Evolutionary conservation across 169 alveolate species (phyloP).

Genomic region (Plasmodium yoelii): DNA sequence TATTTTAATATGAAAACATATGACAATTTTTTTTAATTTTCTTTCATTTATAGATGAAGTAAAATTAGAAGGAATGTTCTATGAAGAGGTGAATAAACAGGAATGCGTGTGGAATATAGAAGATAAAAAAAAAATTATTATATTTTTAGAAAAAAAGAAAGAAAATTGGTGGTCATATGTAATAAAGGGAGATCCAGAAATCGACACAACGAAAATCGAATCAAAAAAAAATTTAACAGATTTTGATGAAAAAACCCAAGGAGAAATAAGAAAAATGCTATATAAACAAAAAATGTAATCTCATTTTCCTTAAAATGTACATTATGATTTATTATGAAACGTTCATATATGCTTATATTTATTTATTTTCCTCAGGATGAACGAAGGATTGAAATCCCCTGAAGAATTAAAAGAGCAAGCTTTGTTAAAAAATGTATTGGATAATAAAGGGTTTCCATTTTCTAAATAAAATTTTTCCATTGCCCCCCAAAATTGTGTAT

Average conservation of each 20-base stretch:
- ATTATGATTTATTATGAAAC: background rate
- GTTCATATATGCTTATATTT: background rate
- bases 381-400: slow-evolving; percentile 34
- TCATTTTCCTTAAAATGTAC: background rate
- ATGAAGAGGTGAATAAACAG: slow-evolving; percentile 77
- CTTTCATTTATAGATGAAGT: slow-evolving; percentile 16
- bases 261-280: slow-evolving; percentile 81
- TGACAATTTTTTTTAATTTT: background rate
- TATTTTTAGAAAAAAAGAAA: slow-evolving; percentile 82
- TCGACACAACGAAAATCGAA: slow-evolving; percentile 84
- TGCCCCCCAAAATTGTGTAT: no score
- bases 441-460: slow-evolving; percentile 40
- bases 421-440: slow-evolving; percentile 21
- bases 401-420: slow-evolving; percentile 38
- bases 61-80: slow-evolving; percentile 59
- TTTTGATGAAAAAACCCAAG: slow-evolving; percentile 82
- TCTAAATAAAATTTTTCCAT: background rate
- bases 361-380: slow-evolving; percentile 38
- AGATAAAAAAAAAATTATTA: slow-evolving; percentile 79
- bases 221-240: slow-evolving; percentile 84
- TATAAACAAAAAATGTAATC: slow-evolving; percentile 77
- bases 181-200: slow-evolving; percentile 84
- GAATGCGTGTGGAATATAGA: slow-evolving; percentile 85
- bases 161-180: slow-evolving; percentile 88
- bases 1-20: background rate